A percentile compares a stretch with the other conserved stretches of the same genome.
phyloP scores from a whole-genome alignment of 352 stramenopile genomes.

The Pythium scleroteichum region DNA sequence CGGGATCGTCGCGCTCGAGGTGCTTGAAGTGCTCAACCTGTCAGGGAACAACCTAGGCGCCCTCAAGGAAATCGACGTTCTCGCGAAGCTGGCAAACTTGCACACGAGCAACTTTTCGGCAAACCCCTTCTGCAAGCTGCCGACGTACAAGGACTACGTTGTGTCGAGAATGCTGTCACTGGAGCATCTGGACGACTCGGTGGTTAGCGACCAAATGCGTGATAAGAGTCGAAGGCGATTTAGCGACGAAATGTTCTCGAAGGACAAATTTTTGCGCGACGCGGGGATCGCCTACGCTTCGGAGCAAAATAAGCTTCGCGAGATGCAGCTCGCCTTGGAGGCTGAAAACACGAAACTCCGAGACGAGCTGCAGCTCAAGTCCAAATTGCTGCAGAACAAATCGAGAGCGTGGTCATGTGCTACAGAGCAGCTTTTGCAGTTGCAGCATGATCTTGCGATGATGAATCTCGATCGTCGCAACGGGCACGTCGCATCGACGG shows the following conservation, averaged over 20 bases:
- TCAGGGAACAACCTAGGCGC: conserved; percentile 74
- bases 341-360: conserved; percentile 74
- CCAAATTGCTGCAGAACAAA: conserved; percentile 81
- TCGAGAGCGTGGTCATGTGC: conserved; percentile 79
- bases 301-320: conserved; percentile 56
- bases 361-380: conserved; percentile 79
- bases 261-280: conserved; percentile 52
- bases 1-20: conserved; percentile 43
- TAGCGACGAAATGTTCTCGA: conserved; percentile 54
- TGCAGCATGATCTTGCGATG: conserved; percentile 84
- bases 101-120: conserved; percentile 54
- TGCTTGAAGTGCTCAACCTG: conserved; percentile 64
- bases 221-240: conserved; percentile 72
- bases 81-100: conserved; percentile 63
- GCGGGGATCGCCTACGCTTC: conserved; percentile 41
- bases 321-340: conserved; percentile 60
- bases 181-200: conserved; percentile 56
- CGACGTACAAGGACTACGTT: conserved; percentile 76
- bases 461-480: conserved; percentile 59
- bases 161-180: conserved; percentile 63
- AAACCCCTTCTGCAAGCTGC: conserved; percentile 77
- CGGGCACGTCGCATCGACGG: too few relatives aligned
- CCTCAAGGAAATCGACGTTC: conserved; percentile 66
- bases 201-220: conserved; percentile 43
- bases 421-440: conserved; percentile 70